phyloP scores from a whole-genome alignment of 2,329 filamentous ascomycete genomes.

The Cryphonectria nitschkei region DNA sequence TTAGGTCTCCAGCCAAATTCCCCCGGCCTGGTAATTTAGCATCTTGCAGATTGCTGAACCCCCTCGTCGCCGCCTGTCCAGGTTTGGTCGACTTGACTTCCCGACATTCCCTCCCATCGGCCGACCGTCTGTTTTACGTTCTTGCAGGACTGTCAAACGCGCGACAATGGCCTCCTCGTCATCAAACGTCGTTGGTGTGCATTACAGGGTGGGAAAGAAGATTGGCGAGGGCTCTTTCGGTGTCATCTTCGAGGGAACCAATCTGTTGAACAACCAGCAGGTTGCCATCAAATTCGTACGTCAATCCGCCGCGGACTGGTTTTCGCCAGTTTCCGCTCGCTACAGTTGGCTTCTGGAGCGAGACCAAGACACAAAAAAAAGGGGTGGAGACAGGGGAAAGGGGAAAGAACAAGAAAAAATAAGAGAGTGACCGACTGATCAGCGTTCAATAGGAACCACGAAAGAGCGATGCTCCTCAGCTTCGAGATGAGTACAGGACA shows the following conservation, averaged over 20 bases:
- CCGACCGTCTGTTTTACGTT: conserved; percentile 18
- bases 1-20: conserved; percentile 18
- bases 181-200: conserved; percentile 97
- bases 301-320: conserved; percentile 35
- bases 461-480: conserved; percentile 96
- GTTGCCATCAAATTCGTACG: conserved; percentile 99
- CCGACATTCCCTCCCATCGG: conserved; percentile 16
- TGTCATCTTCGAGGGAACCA: conserved; percentile 98
- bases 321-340: no score
- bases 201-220: conserved; percentile 99
- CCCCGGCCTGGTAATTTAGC: conserved; percentile 24
- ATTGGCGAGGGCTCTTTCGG: conserved; percentile 98
- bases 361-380: background rate
- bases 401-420: background rate
- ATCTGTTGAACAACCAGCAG: conserved; percentile 97
- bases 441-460: conserved; percentile 76
- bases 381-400: no score
- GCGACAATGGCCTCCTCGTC: conserved; percentile 79
- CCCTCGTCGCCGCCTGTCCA: conserved; percentile 3
- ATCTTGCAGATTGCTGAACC: conserved; percentile 21
- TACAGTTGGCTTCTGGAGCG: background rate
- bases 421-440: conserved; percentile 23
- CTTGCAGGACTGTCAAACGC: conserved; percentile 16
- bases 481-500: conserved; percentile 97
- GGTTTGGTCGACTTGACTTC: conserved; percentile 17